Conservation (phyloP, 257 asterid species). For the Solanum sparsipilum region DNA sequence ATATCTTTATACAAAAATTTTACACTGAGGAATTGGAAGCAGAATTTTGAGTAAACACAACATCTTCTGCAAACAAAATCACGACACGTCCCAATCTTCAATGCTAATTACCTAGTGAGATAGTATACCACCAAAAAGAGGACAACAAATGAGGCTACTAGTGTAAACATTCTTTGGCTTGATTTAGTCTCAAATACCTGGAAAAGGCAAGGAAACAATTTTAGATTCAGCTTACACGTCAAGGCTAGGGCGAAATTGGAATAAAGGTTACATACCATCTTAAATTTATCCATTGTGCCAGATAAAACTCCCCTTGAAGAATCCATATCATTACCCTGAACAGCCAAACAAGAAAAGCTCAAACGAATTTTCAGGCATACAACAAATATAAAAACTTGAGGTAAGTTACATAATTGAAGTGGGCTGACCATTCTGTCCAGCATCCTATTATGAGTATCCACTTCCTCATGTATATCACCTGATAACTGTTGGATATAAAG, state of each 20-base stretch:
- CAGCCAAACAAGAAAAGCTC: neutral
- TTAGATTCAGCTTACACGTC: neutral
- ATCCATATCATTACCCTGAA: slow-evolving; percentile 92
- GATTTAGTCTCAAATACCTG: slow-evolving; percentile 93
- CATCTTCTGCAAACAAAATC: neutral
- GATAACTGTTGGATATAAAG: slow-evolving; percentile 41
- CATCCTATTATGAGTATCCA: slow-evolving; percentile 64
- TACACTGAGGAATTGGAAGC: neutral
- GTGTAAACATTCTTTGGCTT: slow-evolving; percentile 67
- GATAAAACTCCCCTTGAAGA: slow-evolving; percentile 82
- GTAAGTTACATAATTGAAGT: neutral
- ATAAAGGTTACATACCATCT: slow-evolving; percentile 38
- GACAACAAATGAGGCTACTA: slow-evolving; percentile 79
- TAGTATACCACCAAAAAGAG: slow-evolving; percentile 69
- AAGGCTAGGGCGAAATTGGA: neutral
- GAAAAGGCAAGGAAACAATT: neutral
- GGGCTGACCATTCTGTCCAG: slow-evolving; percentile 83
- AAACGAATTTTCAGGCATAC: neutral
- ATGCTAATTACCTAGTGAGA: slow-evolving; percentile 52
- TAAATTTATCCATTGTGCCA: slow-evolving; percentile 94
- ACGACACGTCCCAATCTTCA: neutral
- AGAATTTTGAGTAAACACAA: neutral
- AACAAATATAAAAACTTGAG: neutral
- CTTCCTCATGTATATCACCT: slow-evolving; percentile 92
- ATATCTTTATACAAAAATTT: neutral